A percentile compares a stretch with the other conserved stretches of the same genome.
phyloP scores from a whole-genome alignment of 2,329 filamentous ascomycete species.

The Fusarium sp. region DNA sequence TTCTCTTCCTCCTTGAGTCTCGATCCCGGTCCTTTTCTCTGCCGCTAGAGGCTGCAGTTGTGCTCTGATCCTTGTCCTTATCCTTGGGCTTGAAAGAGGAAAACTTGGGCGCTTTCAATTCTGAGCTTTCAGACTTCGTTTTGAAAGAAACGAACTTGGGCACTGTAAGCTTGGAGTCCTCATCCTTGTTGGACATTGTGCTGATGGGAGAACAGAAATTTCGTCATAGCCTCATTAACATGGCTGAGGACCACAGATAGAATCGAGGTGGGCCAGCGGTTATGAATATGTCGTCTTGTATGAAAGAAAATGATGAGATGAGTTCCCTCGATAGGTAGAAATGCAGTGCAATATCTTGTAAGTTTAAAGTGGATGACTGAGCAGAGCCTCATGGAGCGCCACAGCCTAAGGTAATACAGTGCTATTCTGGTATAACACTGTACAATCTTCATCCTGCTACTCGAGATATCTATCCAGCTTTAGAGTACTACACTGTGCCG shows the following conservation, averaged over 20 bases:
- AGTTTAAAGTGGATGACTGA: conserved; percentile 15
- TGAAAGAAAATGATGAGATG: neutral
- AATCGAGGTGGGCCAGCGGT: neutral
- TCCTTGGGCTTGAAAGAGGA: conserved; percentile 75
- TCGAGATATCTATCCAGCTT: no score
- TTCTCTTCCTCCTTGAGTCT: conserved; percentile 42
- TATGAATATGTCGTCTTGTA: neutral
- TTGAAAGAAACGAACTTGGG: conserved; percentile 84
- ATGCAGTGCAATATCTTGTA: conserved; percentile 13
- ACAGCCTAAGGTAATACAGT: conserved; percentile 22
- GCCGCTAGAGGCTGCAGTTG: conserved; percentile 23
- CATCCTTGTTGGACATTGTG: conserved; percentile 51
- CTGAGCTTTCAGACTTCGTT: conserved; percentile 48
- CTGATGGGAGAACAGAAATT: conserved; percentile 13
- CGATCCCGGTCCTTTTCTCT: conserved; percentile 42
- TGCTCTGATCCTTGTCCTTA: conserved; percentile 54
- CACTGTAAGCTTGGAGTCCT: conserved; percentile 55
- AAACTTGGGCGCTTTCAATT: conserved; percentile 72
- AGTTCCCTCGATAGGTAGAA: neutral
- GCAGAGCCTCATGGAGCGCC: conserved; percentile 20
- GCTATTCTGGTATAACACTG: accelerated
- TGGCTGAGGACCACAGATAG: neutral
- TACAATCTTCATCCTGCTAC: no score
- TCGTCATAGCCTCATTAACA: conserved; percentile 26
- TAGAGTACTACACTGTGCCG: no score